Conservation (phyloP, 805 yeast species). For the baker's yeast (Saccharomyces cerevisiae) region DNA sequence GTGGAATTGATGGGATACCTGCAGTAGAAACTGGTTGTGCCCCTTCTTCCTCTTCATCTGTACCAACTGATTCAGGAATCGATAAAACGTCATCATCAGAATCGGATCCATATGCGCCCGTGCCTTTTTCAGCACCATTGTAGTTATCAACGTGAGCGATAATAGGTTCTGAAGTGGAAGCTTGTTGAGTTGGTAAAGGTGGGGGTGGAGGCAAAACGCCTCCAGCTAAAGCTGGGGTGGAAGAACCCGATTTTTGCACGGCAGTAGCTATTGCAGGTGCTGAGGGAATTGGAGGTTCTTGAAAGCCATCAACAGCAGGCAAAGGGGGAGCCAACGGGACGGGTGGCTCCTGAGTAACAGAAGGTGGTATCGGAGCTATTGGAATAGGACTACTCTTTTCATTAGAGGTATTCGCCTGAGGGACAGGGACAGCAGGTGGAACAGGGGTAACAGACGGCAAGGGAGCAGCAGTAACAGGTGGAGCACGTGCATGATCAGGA, state of each 20-base stretch:
- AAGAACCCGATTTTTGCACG: neutral
- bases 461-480: conserved; percentile 12
- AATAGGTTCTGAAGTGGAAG: neutral
- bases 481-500: neutral
- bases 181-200: conserved; percentile 2
- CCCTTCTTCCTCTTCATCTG: conserved; percentile 17
- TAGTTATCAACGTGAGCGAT: neutral
- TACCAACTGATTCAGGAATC: conserved; percentile 30
- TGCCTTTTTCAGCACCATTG: neutral
- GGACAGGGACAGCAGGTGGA: conserved; percentile 17
- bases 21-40: neutral
- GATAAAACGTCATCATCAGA: conserved; percentile 26
- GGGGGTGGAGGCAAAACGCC: conserved; percentile 7
- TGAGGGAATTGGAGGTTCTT: conserved; percentile 6
- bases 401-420: conserved; percentile 23
- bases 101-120: conserved; percentile 7
- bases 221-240: neutral
- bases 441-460: conserved; percentile 31
- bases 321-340: conserved; percentile 40
- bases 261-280: conserved; percentile 8
- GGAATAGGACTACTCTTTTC: conserved; percentile 22
- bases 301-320: conserved; percentile 18
- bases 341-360: conserved; percentile 22
- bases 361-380: conserved; percentile 6
- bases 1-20: conserved; percentile 5